Evolutionary conservation across 345 rosid genomes (phyloP).

Genomic region (Sapria himalayana): DNA sequence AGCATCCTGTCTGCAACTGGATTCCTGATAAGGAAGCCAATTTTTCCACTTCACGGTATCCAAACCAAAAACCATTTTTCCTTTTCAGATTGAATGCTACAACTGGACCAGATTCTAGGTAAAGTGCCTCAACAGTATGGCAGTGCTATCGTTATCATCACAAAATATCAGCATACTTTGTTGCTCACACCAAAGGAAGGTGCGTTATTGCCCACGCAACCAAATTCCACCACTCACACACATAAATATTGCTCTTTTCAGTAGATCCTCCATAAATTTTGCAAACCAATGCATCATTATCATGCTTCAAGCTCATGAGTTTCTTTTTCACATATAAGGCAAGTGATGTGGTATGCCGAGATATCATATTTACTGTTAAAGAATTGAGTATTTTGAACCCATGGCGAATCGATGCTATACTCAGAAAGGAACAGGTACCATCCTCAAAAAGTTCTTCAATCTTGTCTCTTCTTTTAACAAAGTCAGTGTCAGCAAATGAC

Average conservation of each 20-base stretch:
- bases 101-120: slow-evolving; percentile 35
- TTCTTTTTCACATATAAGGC: slow-evolving; percentile 38
- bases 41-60: slow-evolving; percentile 83
- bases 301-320: slow-evolving; percentile 45
- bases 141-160: too few species aligned
- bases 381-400: slow-evolving; percentile 64
- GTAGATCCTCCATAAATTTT: slow-evolving; percentile 30
- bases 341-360: slow-evolving; percentile 53
- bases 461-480: slow-evolving; percentile 71
- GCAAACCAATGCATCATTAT: slow-evolving; percentile 41
- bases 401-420: slow-evolving; percentile 62
- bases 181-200: too few species aligned
- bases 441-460: slow-evolving; percentile 82
- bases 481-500: slow-evolving; percentile 80
- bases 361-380: slow-evolving; percentile 41
- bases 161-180: too few species aligned
- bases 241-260: slow-evolving; percentile 46
- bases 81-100: slow-evolving; percentile 78
- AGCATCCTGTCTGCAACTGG: slow-evolving; percentile 97
- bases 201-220: too few species aligned
- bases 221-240: too few species aligned
- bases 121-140: too few species aligned
- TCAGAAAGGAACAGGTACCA: slow-evolving; percentile 70
- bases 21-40: slow-evolving; percentile 82
- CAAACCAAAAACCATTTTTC: slow-evolving; percentile 88